Evolutionary conservation across 257 asterid species (phyloP).

Genomic region (Oldenlandia corymbosa): DNA sequence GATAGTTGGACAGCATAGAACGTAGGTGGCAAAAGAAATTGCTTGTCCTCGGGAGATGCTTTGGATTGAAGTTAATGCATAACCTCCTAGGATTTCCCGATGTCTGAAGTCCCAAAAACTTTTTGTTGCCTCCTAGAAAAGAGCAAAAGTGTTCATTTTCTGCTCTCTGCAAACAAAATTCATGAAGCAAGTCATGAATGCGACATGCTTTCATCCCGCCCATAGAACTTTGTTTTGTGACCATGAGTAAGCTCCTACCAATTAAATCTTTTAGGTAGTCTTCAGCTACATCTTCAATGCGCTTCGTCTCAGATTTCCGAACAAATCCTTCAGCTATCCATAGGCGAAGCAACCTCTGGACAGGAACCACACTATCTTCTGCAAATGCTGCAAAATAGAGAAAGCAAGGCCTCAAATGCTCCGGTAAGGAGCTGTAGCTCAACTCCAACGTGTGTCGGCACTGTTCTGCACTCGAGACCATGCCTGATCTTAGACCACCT

Average conservation of each 20-base stretch:
- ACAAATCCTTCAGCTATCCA: constrained; percentile 15
- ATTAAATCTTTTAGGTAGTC: background rate
- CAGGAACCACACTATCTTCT: background rate
- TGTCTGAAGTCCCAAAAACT: background rate
- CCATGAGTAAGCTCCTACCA: background rate
- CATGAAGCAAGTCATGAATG: constrained; percentile 1
- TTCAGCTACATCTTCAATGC: constrained; percentile 2
- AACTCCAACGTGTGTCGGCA: background rate
- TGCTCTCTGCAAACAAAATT: background rate
- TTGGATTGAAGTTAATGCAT: background rate
- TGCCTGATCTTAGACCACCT: background rate
- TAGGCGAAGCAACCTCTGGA: background rate
- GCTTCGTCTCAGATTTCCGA: background rate
- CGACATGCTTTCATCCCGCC: constrained; percentile 8
- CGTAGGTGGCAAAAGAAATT: background rate
- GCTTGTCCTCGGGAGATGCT: background rate
- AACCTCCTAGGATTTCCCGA: background rate
- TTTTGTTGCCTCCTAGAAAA: background rate
- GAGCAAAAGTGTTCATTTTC: background rate
- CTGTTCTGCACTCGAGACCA: too few relatives aligned
- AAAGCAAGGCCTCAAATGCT: background rate
- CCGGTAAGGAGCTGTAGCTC: constrained; percentile 8
- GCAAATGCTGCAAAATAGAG: constrained; percentile 5
- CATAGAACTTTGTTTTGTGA: background rate
- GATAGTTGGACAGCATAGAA: background rate